phyloP scores from a whole-genome alignment of 192 early-diverging fungal genomes.

The Thamnidium elegans region DNA sequence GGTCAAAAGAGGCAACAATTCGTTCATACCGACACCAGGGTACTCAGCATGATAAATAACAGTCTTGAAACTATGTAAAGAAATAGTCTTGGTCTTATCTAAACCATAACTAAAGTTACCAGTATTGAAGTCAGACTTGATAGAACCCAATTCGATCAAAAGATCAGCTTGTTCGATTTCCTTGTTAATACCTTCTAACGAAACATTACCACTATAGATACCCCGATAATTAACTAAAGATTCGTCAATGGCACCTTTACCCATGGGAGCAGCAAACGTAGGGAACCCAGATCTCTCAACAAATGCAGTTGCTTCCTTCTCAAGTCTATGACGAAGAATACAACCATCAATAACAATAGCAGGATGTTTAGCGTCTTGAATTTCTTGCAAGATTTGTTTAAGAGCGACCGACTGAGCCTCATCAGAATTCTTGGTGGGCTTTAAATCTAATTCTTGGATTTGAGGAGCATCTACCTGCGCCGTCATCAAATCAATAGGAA shows the following conservation, averaged over 20 bases:
- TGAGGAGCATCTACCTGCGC: conserved; percentile 16
- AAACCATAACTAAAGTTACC: conserved; percentile 45
- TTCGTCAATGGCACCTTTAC: conserved; percentile 42
- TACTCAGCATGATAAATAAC: conserved; percentile 37
- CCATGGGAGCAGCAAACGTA: conserved; percentile 43
- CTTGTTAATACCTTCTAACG: conserved; percentile 25
- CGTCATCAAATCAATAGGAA: conserved; percentile 43
- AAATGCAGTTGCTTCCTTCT: conserved; percentile 33
- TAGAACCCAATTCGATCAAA: conserved; percentile 38
- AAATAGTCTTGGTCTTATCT: conserved; percentile 32
- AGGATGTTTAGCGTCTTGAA: conserved; percentile 37
- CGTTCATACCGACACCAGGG: conserved; percentile 38
- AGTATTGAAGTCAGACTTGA: conserved; percentile 50
- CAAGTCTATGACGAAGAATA: conserved; percentile 31
- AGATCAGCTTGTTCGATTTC: conserved; percentile 39
- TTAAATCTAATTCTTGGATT: conserved; percentile 23
- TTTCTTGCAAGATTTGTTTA: conserved; percentile 26
- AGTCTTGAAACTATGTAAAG: conserved; percentile 38
- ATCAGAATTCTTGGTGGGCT: conserved; percentile 23
- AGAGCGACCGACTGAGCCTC: conserved; percentile 26
- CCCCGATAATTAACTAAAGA: conserved; percentile 34
- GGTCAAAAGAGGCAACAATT: conserved; percentile 27
- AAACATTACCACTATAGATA: conserved; percentile 36
- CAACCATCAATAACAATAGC: conserved; percentile 47
- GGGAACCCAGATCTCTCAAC: conserved; percentile 39